Conservation (phyloP, 176 grass and related monocot genomes). For the Zoysia pacifica region DNA sequence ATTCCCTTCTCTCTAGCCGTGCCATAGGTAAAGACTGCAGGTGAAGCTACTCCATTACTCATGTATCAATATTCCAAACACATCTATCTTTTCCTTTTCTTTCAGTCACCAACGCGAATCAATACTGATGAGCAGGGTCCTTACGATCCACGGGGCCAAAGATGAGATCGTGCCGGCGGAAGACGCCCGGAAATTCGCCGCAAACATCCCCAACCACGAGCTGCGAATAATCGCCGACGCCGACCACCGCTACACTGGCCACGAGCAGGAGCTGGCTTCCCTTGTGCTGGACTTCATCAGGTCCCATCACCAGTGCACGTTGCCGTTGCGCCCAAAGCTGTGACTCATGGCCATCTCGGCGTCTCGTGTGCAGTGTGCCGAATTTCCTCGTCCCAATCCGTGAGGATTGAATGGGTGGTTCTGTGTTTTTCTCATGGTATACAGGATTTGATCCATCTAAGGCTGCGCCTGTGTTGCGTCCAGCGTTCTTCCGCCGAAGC, state of each 20-base stretch:
- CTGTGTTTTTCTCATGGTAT: neutral
- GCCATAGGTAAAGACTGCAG: constrained; percentile 72
- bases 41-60: constrained; percentile 45
- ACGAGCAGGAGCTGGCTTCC: constrained; percentile 50
- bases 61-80: neutral
- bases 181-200: constrained; percentile 71
- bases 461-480: too few relatives aligned
- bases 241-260: constrained; percentile 66
- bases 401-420: neutral
- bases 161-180: constrained; percentile 68
- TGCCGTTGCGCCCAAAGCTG: constrained; percentile 50
- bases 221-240: constrained; percentile 66
- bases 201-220: constrained; percentile 65
- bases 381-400: constrained; percentile 17
- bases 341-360: constrained; percentile 9
- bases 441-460: neutral
- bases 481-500: too few relatives aligned
- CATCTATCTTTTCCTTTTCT: neutral
- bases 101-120: neutral
- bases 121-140: constrained; percentile 44
- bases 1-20: constrained; percentile 64
- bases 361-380: too few relatives aligned
- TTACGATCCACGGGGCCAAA: constrained; percentile 75
- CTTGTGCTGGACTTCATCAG: constrained; percentile 61
- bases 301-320: constrained; percentile 10